Percentiles rank a stretch among this genome's conserved stretches.
Conservation (phyloP, 768 basidiomycete species). For the Phaeolepiota aurea region DNA sequence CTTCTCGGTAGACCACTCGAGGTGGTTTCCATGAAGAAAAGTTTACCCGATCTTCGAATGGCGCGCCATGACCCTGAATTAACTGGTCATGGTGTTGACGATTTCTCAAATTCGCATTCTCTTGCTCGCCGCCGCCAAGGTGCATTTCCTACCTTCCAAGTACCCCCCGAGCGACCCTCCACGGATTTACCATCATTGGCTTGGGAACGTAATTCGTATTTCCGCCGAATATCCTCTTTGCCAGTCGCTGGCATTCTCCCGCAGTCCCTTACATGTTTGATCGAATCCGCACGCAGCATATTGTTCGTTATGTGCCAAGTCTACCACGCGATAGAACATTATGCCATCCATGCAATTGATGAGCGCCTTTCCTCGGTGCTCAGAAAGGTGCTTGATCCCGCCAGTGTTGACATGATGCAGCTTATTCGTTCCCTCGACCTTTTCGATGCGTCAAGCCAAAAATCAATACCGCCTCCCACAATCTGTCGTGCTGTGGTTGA, state of each 20-base stretch:
- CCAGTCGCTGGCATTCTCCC: conserved; percentile 67
- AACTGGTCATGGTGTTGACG: conserved; percentile 3
- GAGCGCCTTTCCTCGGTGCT: conserved; percentile 77
- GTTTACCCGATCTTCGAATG: conserved; percentile 75
- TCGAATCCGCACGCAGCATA: conserved; percentile 88
- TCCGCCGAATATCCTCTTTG: conserved; percentile 80
- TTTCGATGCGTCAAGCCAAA: conserved; percentile 77
- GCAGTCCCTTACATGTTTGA: conserved; percentile 52
- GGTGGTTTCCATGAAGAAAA: conserved; percentile 53
- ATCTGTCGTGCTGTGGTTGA: conserved; percentile 76
- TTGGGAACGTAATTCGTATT: conserved; percentile 85
- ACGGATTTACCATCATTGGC: conserved; percentile 53
- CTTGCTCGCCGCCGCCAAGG: conserved; percentile 17
- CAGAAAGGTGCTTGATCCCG: conserved; percentile 79
- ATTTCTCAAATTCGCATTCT: not conserved
- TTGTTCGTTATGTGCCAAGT: conserved; percentile 90
- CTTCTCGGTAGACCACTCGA: conserved; percentile 13
- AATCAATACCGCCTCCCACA: conserved; percentile 55
- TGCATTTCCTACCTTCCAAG: conserved; percentile 21
- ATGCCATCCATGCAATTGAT: conserved; percentile 74
- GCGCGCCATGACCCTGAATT: conserved; percentile 23
- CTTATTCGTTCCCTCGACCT: conserved; percentile 85
- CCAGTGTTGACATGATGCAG: conserved; percentile 70
- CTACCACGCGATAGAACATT: conserved; percentile 82
- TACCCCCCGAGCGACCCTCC: conserved; percentile 29